Base-by-base conservation (phyloP, 2,329 filamentous ascomycete genomes). In the Colletotrichum musicola region DNA sequence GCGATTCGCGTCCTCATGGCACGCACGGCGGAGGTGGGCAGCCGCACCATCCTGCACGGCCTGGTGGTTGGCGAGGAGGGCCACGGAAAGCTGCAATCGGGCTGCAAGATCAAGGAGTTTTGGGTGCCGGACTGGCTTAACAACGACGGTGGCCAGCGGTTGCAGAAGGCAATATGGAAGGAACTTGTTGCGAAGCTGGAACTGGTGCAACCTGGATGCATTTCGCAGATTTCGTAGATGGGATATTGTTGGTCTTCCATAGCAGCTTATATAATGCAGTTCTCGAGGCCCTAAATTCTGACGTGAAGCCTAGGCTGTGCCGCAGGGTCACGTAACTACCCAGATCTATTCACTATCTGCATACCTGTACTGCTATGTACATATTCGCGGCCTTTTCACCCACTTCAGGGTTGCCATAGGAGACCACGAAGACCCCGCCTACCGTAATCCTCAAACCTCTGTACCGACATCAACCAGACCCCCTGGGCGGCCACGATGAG, bases 51-150 rank as follows among this genome's bases (percentile, higher is more conserved):
- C 14, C 47, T 78, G 22, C 71, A 74, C 47, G 76, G 68, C 1
- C 68, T 73, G 2, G 63, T 72, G 16, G 73, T 72, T 0, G 76
- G 71, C 3, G 59, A 70, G 47, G 73, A 76, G 49, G 76, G 74
- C 38, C 76, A 79, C 40, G 77, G 77, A 0, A 64, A 71, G 12
- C 71, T 74, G 18, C 38, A 77, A 12, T 71, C 70, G 4, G 72
- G 72, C 16, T 77, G 76, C 30, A 58, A 73, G 35, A 73, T 77
- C 44, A 70, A 60, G 55, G 76, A 78, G 74, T 46, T 76, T 14
- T 66, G 64, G 64, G 58, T 66, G 12, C 64, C 64, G 7, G 64
- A 66, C 14, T 66, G 64, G 64, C 13, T 55, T 9, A 57, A 46
- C 27, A 42, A 66, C 14, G 57, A 62, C 6, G 47, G 42, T 22